A percentile compares a stretch with the other conserved stretches of the same genome.
Conservation (phyloP, 371 early-diverging fungal species). For the Apophysomyces elegans region DNA sequence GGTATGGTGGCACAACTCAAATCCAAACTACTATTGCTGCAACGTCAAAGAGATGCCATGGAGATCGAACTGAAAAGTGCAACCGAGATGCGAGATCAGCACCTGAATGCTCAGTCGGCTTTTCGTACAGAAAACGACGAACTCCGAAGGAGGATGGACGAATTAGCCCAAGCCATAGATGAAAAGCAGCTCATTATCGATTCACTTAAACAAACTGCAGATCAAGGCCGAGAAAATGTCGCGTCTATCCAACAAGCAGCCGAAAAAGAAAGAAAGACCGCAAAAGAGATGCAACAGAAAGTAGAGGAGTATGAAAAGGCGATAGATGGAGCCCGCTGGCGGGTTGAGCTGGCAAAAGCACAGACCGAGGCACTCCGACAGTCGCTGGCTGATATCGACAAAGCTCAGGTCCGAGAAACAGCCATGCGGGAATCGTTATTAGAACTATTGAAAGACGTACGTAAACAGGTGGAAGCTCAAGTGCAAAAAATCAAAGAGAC, state of each 20-base stretch:
- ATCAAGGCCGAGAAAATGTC: background rate
- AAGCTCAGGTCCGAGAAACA: slow-evolving; percentile 1
- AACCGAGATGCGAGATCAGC: slow-evolving; percentile 7
- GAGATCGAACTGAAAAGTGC: slow-evolving; percentile 6
- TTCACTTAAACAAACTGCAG: slow-evolving; percentile 9
- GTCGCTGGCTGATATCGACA: background rate
- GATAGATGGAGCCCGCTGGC: background rate
- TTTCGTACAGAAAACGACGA: slow-evolving; percentile 14
- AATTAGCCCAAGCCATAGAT: slow-evolving; percentile 13
- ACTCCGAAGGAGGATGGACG: slow-evolving; percentile 12
- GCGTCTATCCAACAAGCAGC: slow-evolving; percentile 6
- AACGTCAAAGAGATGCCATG: slow-evolving; percentile 14
- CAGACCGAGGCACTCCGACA: slow-evolving; percentile 17
- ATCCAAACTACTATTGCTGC: slow-evolving; percentile 1
- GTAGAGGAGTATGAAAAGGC: slow-evolving; percentile 11
- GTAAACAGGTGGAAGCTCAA: slow-evolving; percentile 1
- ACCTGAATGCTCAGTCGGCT: slow-evolving; percentile 3
- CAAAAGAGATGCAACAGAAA: slow-evolving; percentile 11
- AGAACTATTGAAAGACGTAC: background rate
- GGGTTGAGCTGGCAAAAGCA: slow-evolving; percentile 10
- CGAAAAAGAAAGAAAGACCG: slow-evolving; percentile 2
- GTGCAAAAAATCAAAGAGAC: background rate
- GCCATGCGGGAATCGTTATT: background rate
- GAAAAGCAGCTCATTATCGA: slow-evolving; percentile 14
- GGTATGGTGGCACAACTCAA: slow-evolving; percentile 11